These are phyloP conservation scores for Helotiales sp. DNA, from an alignment of 2,329 filamentous ascomycete species.

Conservation along the genomic window DNA sequence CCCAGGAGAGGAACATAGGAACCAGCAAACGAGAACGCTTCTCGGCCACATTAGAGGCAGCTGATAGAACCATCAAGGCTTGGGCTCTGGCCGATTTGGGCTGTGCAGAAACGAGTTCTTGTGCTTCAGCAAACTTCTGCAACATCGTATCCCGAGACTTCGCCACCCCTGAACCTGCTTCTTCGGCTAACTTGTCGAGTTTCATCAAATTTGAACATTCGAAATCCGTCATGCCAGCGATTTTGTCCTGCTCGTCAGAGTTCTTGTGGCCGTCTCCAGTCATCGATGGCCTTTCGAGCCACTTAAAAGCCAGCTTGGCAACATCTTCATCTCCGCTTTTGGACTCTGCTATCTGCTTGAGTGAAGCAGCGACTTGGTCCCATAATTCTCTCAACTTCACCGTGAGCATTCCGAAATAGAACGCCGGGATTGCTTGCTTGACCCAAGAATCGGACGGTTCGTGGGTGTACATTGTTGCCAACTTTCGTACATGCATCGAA, in stretches of 20 bases:
- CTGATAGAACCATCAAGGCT: constrained; percentile 77
- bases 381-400: constrained; percentile 84
- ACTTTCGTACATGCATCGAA: constrained; percentile 83
- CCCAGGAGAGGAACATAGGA: constrained; percentile 85
- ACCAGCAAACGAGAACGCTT: constrained; percentile 84
- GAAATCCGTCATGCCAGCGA: constrained; percentile 69
- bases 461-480: constrained; percentile 54
- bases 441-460: constrained; percentile 72
- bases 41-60: constrained; percentile 78
- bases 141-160: constrained; percentile 64
- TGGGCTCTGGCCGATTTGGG: constrained; percentile 70
- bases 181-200: constrained; percentile 57
- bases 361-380: constrained; percentile 78
- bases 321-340: constrained; percentile 75
- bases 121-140: constrained; percentile 66
- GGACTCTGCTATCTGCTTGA: constrained; percentile 75
- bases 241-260: constrained; percentile 45
- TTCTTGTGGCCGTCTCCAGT: constrained; percentile 55
- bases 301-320: constrained; percentile 74
- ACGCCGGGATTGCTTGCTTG: constrained; percentile 74
- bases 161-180: constrained; percentile 57
- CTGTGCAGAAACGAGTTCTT: constrained; percentile 57
- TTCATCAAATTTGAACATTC: constrained; percentile 78
- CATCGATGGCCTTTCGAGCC: constrained; percentile 68
- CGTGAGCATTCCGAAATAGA: constrained; percentile 87